Evolutionary conservation across 306 rosid species (phyloP).

Genomic region (Psophocarpus tetragonolobus): DNA sequence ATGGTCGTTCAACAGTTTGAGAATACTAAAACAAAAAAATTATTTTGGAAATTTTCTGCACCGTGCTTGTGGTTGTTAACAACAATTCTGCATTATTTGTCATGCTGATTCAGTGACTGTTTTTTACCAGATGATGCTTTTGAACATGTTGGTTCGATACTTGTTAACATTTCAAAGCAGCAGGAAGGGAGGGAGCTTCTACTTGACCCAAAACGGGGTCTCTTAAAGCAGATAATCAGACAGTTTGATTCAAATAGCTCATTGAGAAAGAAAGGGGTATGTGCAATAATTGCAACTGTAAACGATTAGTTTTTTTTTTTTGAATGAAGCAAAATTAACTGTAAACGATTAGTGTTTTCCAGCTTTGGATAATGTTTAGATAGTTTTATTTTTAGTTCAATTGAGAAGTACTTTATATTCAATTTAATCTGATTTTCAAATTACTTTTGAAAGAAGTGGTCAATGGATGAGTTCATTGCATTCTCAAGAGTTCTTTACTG

Average conservation of each 20-base stretch:
- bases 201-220: constrained; percentile 82
- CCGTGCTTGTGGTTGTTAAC: neutral
- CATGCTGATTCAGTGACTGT: constrained; percentile 26
- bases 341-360: constrained; percentile 6
- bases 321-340: too few species aligned
- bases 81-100: neutral
- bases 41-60: neutral
- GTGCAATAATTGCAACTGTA: constrained; percentile 32
- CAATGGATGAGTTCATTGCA: constrained; percentile 7
- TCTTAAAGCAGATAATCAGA: constrained; percentile 82
- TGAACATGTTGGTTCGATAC: constrained; percentile 92
- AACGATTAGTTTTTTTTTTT: constrained; percentile 13
- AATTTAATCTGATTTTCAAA: constrained; percentile 9
- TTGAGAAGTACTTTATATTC: constrained; percentile 4
- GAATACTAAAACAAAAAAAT: neutral
- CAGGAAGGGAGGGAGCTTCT: constrained; percentile 86
- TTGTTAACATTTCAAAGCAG: constrained; percentile 84
- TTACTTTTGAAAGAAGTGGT: constrained; percentile 23
- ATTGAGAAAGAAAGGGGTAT: constrained; percentile 95
- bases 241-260: constrained; percentile 79
- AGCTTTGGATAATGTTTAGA: constrained; percentile 1
- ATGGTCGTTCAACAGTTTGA: neutral
- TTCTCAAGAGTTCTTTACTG: constrained; percentile 1
- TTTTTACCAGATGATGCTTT: constrained; percentile 75
- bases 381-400: constrained; percentile 7